phyloP scores from a whole-genome alignment of 345 rosid genomes.

The Linum tenue region DNA sequence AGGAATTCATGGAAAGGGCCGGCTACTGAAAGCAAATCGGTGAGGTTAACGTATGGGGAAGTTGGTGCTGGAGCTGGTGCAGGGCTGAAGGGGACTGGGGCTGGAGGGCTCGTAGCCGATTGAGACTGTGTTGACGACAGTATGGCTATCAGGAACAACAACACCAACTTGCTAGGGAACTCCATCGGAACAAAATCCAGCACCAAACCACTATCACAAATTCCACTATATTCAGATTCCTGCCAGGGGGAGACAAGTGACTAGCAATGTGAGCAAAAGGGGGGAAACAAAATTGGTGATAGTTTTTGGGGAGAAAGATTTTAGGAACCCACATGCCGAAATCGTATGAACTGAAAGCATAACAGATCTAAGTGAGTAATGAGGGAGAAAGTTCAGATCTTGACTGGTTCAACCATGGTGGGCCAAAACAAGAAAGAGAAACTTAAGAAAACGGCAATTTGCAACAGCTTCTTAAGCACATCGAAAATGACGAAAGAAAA shows the following conservation, averaged over 20 bases:
- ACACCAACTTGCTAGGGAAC: not conserved
- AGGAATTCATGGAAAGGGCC: conserved; percentile 83
- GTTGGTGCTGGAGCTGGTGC: conserved; percentile 75
- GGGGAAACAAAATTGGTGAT: not conserved
- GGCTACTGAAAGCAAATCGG: conserved; percentile 62
- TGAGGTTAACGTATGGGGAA: conserved; percentile 60
- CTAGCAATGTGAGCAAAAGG: conserved; percentile 38
- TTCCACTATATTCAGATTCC: too few relatives aligned
- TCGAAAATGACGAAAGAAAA: too few relatives aligned
- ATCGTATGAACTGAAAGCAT: not conserved
- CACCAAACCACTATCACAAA: too few relatives aligned
- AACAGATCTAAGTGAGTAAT: not conserved
- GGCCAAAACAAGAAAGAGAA: not conserved
- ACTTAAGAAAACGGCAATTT: not conserved
- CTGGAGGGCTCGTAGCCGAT: conserved; percentile 28
- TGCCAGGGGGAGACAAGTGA: not conserved
- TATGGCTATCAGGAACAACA: not conserved
- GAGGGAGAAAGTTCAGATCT: not conserved
- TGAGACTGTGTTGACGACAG: not conserved
- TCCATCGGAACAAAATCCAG: not conserved
- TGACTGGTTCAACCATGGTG: too few relatives aligned
- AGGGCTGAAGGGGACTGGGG: conserved; percentile 31
- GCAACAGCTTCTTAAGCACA: too few relatives aligned
- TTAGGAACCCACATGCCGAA: too few relatives aligned
- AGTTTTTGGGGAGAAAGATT: too few relatives aligned